Conservation (phyloP, 768 basidiomycete genomes). For the Leccinum aurantiacum region DNA sequence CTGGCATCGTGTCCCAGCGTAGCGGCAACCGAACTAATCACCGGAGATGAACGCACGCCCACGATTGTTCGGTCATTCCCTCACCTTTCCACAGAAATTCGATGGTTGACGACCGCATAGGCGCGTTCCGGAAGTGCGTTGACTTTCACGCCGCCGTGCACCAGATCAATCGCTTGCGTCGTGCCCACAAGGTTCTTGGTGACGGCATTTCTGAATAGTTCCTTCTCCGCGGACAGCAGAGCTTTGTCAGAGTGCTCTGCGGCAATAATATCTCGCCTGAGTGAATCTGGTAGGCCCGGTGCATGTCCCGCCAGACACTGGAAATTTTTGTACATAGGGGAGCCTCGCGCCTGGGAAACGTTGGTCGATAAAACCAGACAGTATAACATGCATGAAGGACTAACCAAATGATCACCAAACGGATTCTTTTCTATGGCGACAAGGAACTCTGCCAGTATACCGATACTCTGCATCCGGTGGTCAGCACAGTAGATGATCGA, state of each 20-base stretch:
- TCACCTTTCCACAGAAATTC: conserved; percentile 61
- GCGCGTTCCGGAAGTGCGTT: conserved; percentile 81
- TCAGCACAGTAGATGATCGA: conserved; percentile 5
- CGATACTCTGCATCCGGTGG: conserved; percentile 61
- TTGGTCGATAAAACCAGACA: not conserved
- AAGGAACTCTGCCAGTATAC: conserved; percentile 72
- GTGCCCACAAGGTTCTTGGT: conserved; percentile 57
- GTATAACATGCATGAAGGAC: conserved; percentile 6
- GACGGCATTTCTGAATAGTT: conserved; percentile 39
- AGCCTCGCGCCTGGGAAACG: conserved; percentile 45
- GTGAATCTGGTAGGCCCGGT: conserved; percentile 46
- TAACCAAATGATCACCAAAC: conserved; percentile 49
- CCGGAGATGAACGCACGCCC: not conserved
- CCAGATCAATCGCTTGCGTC: conserved; percentile 77
- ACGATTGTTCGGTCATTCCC: conserved; percentile 4
- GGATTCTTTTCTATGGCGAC: conserved; percentile 70
- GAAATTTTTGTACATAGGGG: conserved; percentile 57
- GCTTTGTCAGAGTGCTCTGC: conserved; percentile 51
- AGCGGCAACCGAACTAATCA: conserved; percentile 39
- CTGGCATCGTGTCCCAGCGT: conserved; percentile 44
- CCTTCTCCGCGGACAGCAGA: conserved; percentile 51
- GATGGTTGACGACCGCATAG: conserved; percentile 69
- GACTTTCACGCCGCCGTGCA: conserved; percentile 65
- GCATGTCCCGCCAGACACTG: conserved; percentile 69
- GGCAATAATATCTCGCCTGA: conserved; percentile 48